phyloP scores from a whole-genome alignment of 2,329 filamentous ascomycete species.

The Xylaria digitata region DNA sequence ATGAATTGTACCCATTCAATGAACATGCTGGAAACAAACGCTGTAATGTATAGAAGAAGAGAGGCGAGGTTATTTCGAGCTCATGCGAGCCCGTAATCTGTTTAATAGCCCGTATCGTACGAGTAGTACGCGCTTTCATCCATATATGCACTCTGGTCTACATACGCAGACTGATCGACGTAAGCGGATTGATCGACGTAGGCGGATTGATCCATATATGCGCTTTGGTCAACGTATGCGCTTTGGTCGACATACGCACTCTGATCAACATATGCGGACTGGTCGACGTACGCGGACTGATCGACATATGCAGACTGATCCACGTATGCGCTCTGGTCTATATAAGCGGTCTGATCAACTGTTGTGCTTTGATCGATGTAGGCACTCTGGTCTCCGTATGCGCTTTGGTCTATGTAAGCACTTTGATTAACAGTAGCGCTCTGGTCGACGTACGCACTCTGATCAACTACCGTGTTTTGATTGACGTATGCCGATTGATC shows the following conservation, averaged over 20 bases:
- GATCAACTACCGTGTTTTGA: too few species aligned
- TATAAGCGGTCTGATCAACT: constrained; percentile 9
- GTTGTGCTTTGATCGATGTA: constrained; percentile 10
- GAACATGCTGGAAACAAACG: constrained; percentile 1
- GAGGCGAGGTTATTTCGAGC: neutral
- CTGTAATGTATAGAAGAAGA: neutral
- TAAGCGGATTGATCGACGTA: constrained; percentile 15
- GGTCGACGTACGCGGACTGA: constrained; percentile 20
- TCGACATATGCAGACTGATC: constrained; percentile 25
- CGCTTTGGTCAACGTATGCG: constrained; percentile 25
- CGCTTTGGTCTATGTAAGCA: constrained; percentile 12
- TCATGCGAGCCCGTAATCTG: constrained; percentile 25
- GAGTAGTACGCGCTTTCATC: constrained; percentile 25
- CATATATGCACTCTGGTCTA: constrained; percentile 14
- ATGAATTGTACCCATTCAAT: neutral
- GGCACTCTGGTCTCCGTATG: constrained; percentile 7
- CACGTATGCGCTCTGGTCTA: constrained; percentile 1
- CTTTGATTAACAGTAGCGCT: constrained; percentile 21
- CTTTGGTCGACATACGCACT: constrained; percentile 20
- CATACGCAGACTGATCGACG: constrained; percentile 21
- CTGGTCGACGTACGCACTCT: constrained; percentile 24
- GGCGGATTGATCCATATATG: constrained; percentile 24
- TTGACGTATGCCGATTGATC: constrained; percentile 20
- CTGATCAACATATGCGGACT: constrained; percentile 15
- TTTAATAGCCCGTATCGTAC: constrained; percentile 34